These are phyloP conservation scores for Aspergillus leporis DNA, from an alignment of 495 filamentous ascomycete genomes.

Conservation along the genomic window DNA sequence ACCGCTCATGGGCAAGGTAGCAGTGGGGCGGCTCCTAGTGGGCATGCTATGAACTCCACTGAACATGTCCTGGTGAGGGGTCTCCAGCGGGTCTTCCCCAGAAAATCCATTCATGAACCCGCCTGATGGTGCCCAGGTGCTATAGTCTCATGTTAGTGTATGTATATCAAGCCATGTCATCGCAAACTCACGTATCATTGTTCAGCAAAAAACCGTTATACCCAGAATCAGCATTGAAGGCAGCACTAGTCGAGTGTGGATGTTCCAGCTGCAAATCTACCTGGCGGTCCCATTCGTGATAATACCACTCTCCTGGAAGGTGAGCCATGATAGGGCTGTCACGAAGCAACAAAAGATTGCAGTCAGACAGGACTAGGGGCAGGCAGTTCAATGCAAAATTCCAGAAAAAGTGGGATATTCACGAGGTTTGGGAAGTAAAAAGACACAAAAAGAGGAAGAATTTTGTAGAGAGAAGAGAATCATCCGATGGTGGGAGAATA, in stretches of 20 bases:
- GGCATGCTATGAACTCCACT: background rate
- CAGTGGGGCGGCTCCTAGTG: background rate
- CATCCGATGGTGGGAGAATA: background rate
- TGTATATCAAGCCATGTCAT: background rate
- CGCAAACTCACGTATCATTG: background rate
- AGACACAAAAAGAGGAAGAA: background rate
- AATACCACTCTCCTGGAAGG: background rate
- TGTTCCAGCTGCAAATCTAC: background rate
- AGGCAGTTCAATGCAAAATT: background rate
- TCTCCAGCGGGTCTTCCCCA: background rate
- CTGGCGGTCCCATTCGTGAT: background rate
- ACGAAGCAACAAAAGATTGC: background rate
- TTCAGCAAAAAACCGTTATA: background rate
- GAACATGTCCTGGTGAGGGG: background rate
- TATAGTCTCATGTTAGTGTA: background rate
- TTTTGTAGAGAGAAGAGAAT: background rate
- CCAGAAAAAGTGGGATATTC: background rate
- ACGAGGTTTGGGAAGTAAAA: background rate
- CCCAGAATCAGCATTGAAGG: background rate
- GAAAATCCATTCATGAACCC: background rate
- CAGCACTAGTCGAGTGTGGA: background rate
- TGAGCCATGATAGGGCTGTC: background rate
- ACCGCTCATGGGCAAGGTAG: background rate
- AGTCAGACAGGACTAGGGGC: background rate
- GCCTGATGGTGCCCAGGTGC: background rate